These are phyloP conservation scores for Monosporozyma unispora DNA, from an alignment of 805 yeast genomes.

Conservation along the genomic window DNA sequence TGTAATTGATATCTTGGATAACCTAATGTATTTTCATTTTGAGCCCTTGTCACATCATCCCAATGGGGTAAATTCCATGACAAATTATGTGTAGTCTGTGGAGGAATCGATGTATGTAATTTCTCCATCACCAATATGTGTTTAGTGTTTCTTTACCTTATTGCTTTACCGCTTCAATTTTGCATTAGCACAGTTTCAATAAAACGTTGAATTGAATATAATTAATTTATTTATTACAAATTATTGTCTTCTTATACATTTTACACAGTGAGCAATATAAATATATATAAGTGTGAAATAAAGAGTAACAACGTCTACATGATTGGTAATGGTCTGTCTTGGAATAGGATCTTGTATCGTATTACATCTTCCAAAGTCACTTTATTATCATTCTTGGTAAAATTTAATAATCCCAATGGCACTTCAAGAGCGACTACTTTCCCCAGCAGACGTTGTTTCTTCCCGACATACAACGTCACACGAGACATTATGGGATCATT, in stretches of 20 bases:
- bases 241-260: too few species aligned
- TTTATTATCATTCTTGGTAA: conserved; percentile 26
- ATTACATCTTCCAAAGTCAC: conserved; percentile 54
- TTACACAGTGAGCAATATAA: not conserved
- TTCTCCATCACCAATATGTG: conserved; percentile 8
- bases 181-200: not conserved
- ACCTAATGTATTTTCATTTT: conserved; percentile 79
- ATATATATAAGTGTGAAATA: not conserved
- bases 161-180: not conserved
- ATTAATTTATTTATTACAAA: not conserved
- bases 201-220: not conserved
- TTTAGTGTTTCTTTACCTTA: not conserved
- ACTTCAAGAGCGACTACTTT: conserved; percentile 46
- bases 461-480: conserved; percentile 49
- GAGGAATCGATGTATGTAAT: conserved; percentile 82
- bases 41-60: conserved; percentile 72
- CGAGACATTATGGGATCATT: conserved; percentile 25
- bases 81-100: conserved; percentile 84
- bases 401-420: conserved; percentile 55
- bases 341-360: conserved; percentile 49
- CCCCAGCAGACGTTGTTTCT: conserved; percentile 63
- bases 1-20: conserved; percentile 51
- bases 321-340: conserved; percentile 65
- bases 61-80: conserved; percentile 93
- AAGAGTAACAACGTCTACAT: conserved; percentile 36